A percentile compares a stretch with the other conserved stretches of the same genome.
These are phyloP conservation scores for Wallacemonas sp. DNA, from an alignment of 208 protist species.

Conservation along the genomic window DNA sequence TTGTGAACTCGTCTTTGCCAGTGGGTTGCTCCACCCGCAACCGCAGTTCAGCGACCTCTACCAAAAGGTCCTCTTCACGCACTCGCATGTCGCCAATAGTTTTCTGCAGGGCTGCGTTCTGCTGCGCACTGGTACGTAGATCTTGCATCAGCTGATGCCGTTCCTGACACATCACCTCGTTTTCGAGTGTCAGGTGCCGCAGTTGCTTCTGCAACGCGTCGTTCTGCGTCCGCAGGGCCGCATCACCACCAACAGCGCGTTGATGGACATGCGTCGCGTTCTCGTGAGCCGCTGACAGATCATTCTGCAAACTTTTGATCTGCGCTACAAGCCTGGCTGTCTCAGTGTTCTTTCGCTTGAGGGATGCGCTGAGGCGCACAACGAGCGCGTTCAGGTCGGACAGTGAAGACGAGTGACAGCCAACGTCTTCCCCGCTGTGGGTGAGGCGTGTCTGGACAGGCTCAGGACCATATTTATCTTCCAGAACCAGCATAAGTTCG, in stretches of 20 bases:
- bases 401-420: background rate
- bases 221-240: background rate
- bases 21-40: background rate
- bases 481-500: conserved; percentile 27
- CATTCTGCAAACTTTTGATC: background rate
- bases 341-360: background rate
- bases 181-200: background rate
- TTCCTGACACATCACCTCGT: background rate
- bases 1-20: background rate
- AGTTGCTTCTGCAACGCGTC: background rate
- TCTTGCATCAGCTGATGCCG: background rate
- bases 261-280: background rate
- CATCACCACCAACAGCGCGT: background rate
- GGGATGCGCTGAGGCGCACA: background rate
- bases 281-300: background rate
- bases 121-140: background rate
- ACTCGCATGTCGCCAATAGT: background rate
- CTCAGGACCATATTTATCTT: conserved; percentile 41
- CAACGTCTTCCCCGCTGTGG: background rate
- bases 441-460: background rate
- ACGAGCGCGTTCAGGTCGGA: background rate
- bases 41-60: background rate
- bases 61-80: background rate
- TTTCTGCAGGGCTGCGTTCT: background rate
- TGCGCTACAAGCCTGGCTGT: background rate